Conservation (phyloP, 2,329 filamentous ascomycete species). For the Chaetomium olivaceum region DNA sequence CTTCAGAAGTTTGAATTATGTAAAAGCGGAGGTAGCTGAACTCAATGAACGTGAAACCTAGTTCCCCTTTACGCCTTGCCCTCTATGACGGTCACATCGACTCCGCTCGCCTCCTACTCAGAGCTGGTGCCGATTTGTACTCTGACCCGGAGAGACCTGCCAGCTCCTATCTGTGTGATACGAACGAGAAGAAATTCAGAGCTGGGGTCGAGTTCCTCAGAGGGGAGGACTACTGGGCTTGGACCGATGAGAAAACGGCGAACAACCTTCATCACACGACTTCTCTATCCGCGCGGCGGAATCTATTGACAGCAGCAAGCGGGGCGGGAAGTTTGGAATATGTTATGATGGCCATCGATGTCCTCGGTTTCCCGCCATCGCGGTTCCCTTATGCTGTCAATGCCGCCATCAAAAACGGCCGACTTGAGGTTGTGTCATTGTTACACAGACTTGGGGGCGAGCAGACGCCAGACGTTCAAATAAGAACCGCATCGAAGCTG, state of each 20-base stretch:
- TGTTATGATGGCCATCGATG: not conserved
- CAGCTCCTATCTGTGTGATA: not conserved
- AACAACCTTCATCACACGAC: no score
- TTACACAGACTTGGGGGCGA: not conserved
- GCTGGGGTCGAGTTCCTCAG: not conserved
- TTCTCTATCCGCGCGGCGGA: not conserved
- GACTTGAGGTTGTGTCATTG: not conserved
- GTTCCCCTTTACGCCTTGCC: not conserved
- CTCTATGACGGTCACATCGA: not conserved
- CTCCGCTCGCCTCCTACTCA: not conserved
- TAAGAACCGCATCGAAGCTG: not conserved
- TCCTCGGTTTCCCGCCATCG: not conserved
- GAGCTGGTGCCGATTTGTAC: constrained; percentile 1
- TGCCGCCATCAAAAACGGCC: not conserved
- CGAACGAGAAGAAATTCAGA: not conserved
- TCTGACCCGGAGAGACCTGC: not conserved
- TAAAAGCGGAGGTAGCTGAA: not conserved
- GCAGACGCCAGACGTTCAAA: not conserved
- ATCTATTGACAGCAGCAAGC: not conserved
- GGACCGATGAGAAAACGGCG: not conserved
- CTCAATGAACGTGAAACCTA: not conserved
- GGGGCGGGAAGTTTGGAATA: not conserved
- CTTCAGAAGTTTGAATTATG: no score
- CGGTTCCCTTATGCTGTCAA: not conserved
- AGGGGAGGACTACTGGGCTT: not conserved